Evolutionary conservation across 2,329 filamentous ascomycete genomes (phyloP).

Genomic region (Aspergillus uvarum): DNA sequence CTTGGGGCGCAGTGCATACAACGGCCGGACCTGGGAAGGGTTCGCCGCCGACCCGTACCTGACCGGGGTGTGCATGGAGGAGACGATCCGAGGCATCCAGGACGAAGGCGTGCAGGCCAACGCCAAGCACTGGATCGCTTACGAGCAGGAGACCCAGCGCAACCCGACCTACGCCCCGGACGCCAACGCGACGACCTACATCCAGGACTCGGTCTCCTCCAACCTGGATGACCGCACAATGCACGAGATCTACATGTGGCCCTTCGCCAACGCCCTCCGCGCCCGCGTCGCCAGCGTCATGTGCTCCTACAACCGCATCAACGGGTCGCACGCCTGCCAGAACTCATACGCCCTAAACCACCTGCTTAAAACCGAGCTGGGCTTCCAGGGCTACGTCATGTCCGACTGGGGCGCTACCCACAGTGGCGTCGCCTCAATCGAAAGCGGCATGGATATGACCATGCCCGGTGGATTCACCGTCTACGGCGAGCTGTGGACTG

Average conservation of each 20-base stretch:
- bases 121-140: slow-evolving; percentile 52
- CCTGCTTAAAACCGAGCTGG: slow-evolving; percentile 52
- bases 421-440: slow-evolving; percentile 44
- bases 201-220: slow-evolving; percentile 31
- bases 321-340: slow-evolving; percentile 51
- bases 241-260: slow-evolving; percentile 76
- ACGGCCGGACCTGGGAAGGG: slow-evolving; percentile 41
- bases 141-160: slow-evolving; percentile 65
- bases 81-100: slow-evolving; percentile 55
- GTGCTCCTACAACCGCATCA: slow-evolving; percentile 49
- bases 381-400: slow-evolving; percentile 51
- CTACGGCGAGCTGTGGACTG: slow-evolving; percentile 41
- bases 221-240: slow-evolving; percentile 72
- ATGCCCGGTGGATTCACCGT: slow-evolving; percentile 25
- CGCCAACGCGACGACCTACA: slow-evolving; percentile 26
- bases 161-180: slow-evolving; percentile 35
- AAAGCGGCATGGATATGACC: slow-evolving; percentile 47
- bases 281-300: slow-evolving; percentile 60
- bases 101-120: slow-evolving; percentile 48
- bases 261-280: slow-evolving; percentile 69
- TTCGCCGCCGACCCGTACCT: slow-evolving; percentile 48
- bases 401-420: slow-evolving; percentile 49
- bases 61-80: slow-evolving; percentile 44
- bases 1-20: slow-evolving; percentile 37
- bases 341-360: slow-evolving; percentile 48